Evolutionary conservation across 2,329 filamentous ascomycete genomes (phyloP).

Genomic region (Coniochaeta ligniaria): DNA sequence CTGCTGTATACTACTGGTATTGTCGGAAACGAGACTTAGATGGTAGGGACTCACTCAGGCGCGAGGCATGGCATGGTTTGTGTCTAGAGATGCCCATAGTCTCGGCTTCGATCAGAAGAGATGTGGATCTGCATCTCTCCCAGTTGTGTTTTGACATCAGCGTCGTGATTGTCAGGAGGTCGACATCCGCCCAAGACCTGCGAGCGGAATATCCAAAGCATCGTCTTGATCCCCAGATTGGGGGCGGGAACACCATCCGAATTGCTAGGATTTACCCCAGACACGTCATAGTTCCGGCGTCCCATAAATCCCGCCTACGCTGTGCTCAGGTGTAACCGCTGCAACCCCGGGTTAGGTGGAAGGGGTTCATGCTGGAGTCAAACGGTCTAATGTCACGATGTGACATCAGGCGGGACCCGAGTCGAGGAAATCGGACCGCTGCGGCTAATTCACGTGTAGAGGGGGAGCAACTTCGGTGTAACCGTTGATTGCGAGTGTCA

Average conservation of each 20-base stretch:
- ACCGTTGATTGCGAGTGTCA: neutral
- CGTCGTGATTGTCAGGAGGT: neutral
- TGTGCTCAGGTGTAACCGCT: neutral
- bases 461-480: neutral
- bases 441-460: constrained; percentile 6
- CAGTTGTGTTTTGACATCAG: neutral
- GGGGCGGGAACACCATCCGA: neutral
- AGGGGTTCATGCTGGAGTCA: neutral
- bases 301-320: neutral
- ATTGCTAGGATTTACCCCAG: neutral
- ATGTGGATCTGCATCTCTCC: neutral
- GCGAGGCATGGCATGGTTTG: neutral
- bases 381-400: neutral
- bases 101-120: neutral
- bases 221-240: neutral
- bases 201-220: neutral
- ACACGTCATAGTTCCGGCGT: neutral
- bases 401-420: constrained; percentile 1
- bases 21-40: neutral
- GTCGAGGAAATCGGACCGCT: constrained; percentile 8
- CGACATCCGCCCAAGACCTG: neutral
- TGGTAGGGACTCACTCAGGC: neutral
- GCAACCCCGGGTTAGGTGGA: neutral
- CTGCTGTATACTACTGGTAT: neutral
- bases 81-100: neutral